phyloP scores from a whole-genome alignment of 306 rosid genomes.

The Rosa persica region DNA sequence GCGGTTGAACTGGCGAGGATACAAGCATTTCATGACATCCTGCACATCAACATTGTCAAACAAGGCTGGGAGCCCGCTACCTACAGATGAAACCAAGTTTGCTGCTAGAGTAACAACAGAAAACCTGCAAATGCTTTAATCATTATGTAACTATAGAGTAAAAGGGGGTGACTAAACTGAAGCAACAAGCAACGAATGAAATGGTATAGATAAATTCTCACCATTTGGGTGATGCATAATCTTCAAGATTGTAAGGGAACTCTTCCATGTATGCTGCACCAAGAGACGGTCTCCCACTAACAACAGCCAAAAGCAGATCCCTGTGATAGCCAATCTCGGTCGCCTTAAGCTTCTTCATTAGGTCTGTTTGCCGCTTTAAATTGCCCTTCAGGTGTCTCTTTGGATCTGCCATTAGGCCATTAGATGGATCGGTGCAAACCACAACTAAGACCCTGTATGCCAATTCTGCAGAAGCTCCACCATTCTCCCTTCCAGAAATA shows the following conservation, averaged over 20 bases:
- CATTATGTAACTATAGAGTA: slow-evolving; percentile 24
- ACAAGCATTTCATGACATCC: slow-evolving; percentile 63
- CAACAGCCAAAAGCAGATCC: slow-evolving; percentile 78
- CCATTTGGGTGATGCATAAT: slow-evolving; percentile 67
- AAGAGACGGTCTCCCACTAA: slow-evolving; percentile 51
- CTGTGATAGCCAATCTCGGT: slow-evolving; percentile 57
- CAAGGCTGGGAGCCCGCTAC: slow-evolving; percentile 33
- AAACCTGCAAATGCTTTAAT: slow-evolving; percentile 68
- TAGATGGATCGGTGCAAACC: slow-evolving; percentile 80
- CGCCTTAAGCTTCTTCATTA: slow-evolving; percentile 72
- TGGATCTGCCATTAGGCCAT: slow-evolving; percentile 85
- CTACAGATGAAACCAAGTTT: slow-evolving; percentile 54
- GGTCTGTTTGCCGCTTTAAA: slow-evolving; percentile 56
- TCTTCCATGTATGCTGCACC: slow-evolving; percentile 80
- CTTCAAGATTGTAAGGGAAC: slow-evolving; percentile 83
- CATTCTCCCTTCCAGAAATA: slow-evolving; percentile 66
- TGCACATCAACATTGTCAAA: slow-evolving; percentile 44
- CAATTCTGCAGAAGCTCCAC: slow-evolving; percentile 52
- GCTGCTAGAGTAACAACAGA: slow-evolving; percentile 59
- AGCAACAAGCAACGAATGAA: slow-evolving; percentile 11
- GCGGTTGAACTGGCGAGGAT: slow-evolving; percentile 72
- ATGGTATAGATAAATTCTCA: slow-evolving; percentile 38
- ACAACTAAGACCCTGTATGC: slow-evolving; percentile 55
- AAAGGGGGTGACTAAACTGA: neutral
- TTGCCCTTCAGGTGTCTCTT: slow-evolving; percentile 66